Evolutionary conservation across 169 alveolate species (phyloP).

Genomic region (Cryptosporidium sp.): DNA sequence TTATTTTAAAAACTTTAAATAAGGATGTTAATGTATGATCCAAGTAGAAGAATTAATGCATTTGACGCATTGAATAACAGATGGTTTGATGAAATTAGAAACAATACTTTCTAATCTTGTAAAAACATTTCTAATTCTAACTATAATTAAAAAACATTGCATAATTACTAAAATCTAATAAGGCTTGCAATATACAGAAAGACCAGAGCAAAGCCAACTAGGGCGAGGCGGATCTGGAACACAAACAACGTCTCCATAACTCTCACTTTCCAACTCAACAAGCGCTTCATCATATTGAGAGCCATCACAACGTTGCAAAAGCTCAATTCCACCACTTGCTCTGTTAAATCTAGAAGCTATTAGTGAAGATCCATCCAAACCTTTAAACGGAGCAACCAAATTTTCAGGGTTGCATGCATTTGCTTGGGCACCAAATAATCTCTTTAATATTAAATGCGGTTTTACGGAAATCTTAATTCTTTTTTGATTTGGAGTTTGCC

Average conservation of each 20-base stretch:
- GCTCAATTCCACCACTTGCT: slow-evolving; percentile 68
- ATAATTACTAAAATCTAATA: slow-evolving; percentile 8
- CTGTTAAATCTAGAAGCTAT: slow-evolving; percentile 73
- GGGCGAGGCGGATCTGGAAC: slow-evolving; percentile 72
- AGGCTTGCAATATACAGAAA: slow-evolving; percentile 55
- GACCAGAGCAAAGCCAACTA: slow-evolving; percentile 70
- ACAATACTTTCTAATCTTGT: not conserved
- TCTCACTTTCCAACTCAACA: slow-evolving; percentile 46
- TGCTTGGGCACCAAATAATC: slow-evolving; percentile 61
- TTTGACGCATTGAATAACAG: slow-evolving; percentile 46
- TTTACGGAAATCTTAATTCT: slow-evolving; percentile 51
- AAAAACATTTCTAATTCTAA: not conserved
- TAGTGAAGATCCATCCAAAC: slow-evolving; percentile 62
- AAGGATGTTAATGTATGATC: slow-evolving; percentile 72
- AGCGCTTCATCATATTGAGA: slow-evolving; percentile 55
- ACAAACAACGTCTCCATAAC: slow-evolving; percentile 60
- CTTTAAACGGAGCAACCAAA: slow-evolving; percentile 72
- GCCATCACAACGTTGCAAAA: slow-evolving; percentile 66
- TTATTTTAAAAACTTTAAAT: not conserved
- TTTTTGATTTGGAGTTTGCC: not conserved
- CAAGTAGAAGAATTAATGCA: slow-evolving; percentile 66
- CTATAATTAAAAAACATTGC: not conserved
- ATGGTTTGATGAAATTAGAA: slow-evolving; percentile 67
- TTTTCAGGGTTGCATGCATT: slow-evolving; percentile 74
- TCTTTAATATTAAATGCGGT: slow-evolving; percentile 60